A percentile compares a stretch with the other conserved stretches of the same genome.
Conservation (phyloP, 768 basidiomycete genomes). For the Zangia roseola region DNA sequence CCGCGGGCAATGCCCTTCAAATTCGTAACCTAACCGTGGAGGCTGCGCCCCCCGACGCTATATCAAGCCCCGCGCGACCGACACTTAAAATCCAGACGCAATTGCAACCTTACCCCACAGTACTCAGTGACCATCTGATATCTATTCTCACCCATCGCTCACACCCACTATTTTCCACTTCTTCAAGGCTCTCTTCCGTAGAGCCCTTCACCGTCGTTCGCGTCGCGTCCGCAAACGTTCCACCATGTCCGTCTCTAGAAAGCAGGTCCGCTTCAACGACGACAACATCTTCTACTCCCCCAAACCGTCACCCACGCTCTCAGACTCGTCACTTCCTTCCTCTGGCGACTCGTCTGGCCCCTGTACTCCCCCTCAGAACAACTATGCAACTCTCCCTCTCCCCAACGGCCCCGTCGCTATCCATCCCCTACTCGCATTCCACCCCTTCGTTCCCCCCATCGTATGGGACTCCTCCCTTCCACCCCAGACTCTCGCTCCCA, state of each 20-base stretch:
- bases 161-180: constrained; percentile 8
- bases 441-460: constrained; percentile 24
- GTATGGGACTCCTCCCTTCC: constrained; percentile 21
- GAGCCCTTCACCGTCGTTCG: constrained; percentile 11
- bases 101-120: constrained; percentile 5
- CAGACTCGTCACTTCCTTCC: constrained; percentile 32
- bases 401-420: constrained; percentile 30
- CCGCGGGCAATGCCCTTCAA: constrained; percentile 26
- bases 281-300: constrained; percentile 35
- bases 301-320: constrained; percentile 23
- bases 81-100: background rate
- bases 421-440: constrained; percentile 30
- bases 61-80: constrained; percentile 7
- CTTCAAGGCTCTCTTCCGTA: constrained; percentile 10
- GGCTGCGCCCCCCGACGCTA: constrained; percentile 29
- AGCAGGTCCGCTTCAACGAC: constrained; percentile 33
- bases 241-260: constrained; percentile 21
- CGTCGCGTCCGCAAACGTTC: constrained; percentile 1
- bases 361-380: constrained; percentile 29
- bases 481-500: constrained; percentile 20
- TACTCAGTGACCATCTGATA: constrained; percentile 12
- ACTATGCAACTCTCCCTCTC: constrained; percentile 16
- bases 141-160: constrained; percentile 18
- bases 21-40: constrained; percentile 10
- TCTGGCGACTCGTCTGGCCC: constrained; percentile 30